These are phyloP conservation scores for Blastocystis sp. DNA, from an alignment of 352 stramenopile genomes.

Conservation along the genomic window DNA sequence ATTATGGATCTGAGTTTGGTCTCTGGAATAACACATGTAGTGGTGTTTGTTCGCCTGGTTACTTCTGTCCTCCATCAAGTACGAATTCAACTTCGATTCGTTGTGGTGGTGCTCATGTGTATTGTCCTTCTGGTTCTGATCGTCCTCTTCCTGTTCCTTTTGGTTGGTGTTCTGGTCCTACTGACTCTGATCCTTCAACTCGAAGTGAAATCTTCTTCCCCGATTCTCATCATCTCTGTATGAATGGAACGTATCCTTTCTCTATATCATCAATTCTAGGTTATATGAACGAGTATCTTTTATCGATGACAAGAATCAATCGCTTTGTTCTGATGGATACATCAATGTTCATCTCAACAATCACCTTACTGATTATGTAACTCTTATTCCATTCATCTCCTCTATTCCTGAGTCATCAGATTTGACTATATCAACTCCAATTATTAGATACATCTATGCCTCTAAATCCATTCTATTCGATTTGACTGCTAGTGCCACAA, in stretches of 20 bases:
- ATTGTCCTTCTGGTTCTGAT: background rate
- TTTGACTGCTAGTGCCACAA: background rate
- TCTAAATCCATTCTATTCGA: background rate
- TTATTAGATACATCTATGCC: background rate
- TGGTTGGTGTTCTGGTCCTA: background rate
- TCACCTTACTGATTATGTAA: background rate
- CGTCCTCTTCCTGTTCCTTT: background rate
- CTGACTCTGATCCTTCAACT: background rate
- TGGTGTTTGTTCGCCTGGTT: conserved; percentile 4
- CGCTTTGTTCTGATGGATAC: background rate
- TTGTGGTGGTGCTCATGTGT: background rate
- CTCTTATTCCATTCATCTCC: background rate
- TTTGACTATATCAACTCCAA: background rate
- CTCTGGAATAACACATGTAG: background rate
- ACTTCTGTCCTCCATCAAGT: background rate
- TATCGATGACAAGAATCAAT: background rate
- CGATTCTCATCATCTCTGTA: background rate
- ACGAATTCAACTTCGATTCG: background rate
- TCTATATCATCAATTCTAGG: background rate
- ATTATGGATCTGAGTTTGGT: background rate
- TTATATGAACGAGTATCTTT: background rate
- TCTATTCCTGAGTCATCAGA: background rate
- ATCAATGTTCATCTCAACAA: background rate
- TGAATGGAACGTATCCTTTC: conserved; percentile 2
- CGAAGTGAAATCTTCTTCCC: background rate